Evolutionary conservation across 2,329 filamentous ascomycete genomes (phyloP), one percentile per base, ranked within the genome.

Genomic region (Claviceps sp.): DNA sequence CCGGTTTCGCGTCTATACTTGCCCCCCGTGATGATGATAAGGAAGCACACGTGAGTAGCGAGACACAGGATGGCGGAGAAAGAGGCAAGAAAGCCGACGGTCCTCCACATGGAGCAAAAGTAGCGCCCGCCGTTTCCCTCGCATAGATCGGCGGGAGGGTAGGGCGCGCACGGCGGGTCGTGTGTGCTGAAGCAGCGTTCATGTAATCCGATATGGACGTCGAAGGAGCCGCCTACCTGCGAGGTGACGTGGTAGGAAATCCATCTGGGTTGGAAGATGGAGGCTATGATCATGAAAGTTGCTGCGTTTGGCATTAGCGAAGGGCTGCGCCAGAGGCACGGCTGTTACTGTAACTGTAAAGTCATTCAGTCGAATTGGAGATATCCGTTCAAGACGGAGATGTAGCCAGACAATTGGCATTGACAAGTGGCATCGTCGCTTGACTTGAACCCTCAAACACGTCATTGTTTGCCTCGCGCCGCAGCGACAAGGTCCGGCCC

Each of bases 51-150:
- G n/a, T 95, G 69, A 6, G 82, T 82, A 52, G 85, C 88, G 42
- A 93, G 77, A 67, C 95, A 84, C 41, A 93, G 65, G n/a, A 95
- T 82, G 40, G 88, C 79, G 7, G 86, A 79, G 60, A 96, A 86
- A 50, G 84, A 86, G 72, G 95, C 88, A 57, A 95, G 70, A 69
- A 96, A 97, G 24, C 87, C 89, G 38, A 88, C 82, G 26, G 82
- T 88, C 54, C 86, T 79, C 91, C 91, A 98, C 77, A 94, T 85
- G 60, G 82, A 85, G 73, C 93, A 97, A 70, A 97, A 96, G 62
- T 82, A 81, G 50, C 81, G 76, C n/a, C 45, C 48, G 59, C 84
- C 78, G 26, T 60, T 65, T 38, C 61, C 59, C 24, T 63, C 60
- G 53, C 69, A 71, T 24, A 69, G 54, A 37, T 66, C 61, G 20